phyloP scores from a whole-genome alignment of 1,139 yeast species.

The Barnettozyma hawaiiensis region DNA sequence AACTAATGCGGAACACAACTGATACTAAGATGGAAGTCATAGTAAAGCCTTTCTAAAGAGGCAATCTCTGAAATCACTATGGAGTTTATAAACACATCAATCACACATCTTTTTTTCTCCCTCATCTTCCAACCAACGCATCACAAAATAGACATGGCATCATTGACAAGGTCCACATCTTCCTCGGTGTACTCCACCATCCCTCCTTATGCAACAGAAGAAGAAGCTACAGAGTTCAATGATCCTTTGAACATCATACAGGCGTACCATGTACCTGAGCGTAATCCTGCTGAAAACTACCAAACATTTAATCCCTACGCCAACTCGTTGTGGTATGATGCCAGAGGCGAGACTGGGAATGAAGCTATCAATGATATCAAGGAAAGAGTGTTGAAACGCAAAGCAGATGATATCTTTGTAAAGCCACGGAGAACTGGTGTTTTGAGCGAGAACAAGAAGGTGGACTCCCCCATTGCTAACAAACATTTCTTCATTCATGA shows the following conservation, averaged over 20 bases:
- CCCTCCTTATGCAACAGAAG: constrained; percentile 5
- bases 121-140: not conserved
- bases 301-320: constrained; percentile 27
- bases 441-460: constrained; percentile 20
- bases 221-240: constrained; percentile 1
- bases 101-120: not conserved
- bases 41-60: not conserved
- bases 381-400: constrained; percentile 14
- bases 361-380: constrained; percentile 22
- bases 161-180: constrained; percentile 6
- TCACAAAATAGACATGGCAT: not conserved
- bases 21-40: not conserved
- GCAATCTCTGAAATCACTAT: not conserved
- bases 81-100: not conserved
- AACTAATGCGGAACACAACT: constrained; percentile 2
- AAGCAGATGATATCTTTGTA: constrained; percentile 10
- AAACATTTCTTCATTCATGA: constrained; percentile 8
- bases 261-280: not conserved
- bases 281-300: constrained; percentile 17
- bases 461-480: constrained; percentile 27
- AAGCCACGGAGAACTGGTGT: constrained; percentile 17
- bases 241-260: not conserved
- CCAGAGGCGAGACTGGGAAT: constrained; percentile 25
- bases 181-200: constrained; percentile 14
- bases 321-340: constrained; percentile 26